These are phyloP conservation scores for Gossypium australe DNA, from an alignment of 345 rosid species.

Conservation along the genomic window DNA sequence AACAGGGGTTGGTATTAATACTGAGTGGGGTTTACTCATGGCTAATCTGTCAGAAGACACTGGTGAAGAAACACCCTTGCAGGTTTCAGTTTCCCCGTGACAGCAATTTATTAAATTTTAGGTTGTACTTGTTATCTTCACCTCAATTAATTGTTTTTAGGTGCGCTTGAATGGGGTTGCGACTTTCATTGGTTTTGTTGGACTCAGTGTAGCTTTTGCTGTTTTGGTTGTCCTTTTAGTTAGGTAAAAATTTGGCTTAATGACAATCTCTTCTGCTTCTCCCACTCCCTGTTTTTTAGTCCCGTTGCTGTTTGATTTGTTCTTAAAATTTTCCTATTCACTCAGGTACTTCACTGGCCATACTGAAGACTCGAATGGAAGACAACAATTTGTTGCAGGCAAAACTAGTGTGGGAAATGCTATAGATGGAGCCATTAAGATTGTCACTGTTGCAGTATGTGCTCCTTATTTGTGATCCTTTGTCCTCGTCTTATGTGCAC, in stretches of 20 bases:
- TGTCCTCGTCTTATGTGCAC: background rate
- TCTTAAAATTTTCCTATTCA: background rate
- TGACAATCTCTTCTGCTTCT: background rate
- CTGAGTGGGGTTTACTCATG: conserved; percentile 99
- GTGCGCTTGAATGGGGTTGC: conserved; percentile 98
- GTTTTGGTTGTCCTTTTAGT: conserved; percentile 79
- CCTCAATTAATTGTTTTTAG: conserved; percentile 29
- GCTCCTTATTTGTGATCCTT: background rate
- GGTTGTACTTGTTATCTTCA: conserved; percentile 13
- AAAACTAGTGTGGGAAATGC: conserved; percentile 48
- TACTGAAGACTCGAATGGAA: conserved; percentile 42
- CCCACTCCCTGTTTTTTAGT: conserved; percentile 9
- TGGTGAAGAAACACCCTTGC: conserved; percentile 99
- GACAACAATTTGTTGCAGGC: conserved; percentile 49
- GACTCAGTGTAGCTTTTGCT: conserved; percentile 71
- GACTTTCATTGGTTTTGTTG: conserved; percentile 90
- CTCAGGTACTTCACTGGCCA: conserved; percentile 82
- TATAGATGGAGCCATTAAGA: conserved; percentile 64
- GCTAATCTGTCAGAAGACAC: conserved; percentile 95
- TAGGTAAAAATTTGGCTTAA: conserved; percentile 39
- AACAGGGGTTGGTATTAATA: conserved; percentile 86
- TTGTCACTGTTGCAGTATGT: conserved; percentile 89
- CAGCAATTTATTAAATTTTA: background rate
- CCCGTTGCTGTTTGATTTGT: background rate
- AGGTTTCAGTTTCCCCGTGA: conserved; percentile 33